phyloP scores from a whole-genome alignment of 169 alveolate species.

The Plasmodium gonderi region DNA sequence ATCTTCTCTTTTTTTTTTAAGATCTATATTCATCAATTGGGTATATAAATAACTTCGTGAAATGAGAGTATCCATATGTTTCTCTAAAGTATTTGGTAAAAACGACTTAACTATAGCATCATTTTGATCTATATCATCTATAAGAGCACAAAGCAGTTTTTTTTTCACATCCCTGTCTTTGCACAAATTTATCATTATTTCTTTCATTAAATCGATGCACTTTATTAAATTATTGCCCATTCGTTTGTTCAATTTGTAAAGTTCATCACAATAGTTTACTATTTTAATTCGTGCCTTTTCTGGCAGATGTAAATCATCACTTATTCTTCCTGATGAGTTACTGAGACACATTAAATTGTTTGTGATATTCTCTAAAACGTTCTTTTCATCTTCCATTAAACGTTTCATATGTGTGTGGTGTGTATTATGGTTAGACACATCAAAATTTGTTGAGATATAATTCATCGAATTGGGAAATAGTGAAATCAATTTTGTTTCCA shows the following conservation, averaged over 20 bases:
- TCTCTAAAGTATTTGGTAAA: not conserved
- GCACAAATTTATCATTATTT: not conserved
- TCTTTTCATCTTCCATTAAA: not conserved
- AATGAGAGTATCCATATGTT: not conserved
- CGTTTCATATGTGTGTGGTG: not conserved
- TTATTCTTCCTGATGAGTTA: not conserved
- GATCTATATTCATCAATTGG: constrained; percentile 30
- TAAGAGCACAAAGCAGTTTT: not conserved
- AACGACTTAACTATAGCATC: constrained; percentile 11
- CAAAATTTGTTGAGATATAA: not conserved
- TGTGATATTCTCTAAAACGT: not conserved
- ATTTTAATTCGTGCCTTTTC: constrained; percentile 4
- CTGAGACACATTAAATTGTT: not conserved
- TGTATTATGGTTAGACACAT: not conserved
- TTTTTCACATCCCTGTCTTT: constrained; percentile 15
- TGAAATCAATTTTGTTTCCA: not conserved
- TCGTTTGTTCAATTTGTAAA: constrained; percentile 34
- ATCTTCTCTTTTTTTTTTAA: constrained; percentile 51
- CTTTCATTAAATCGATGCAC: not conserved
- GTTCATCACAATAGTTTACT: constrained; percentile 9
- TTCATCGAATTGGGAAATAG: not conserved
- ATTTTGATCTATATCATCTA: not conserved
- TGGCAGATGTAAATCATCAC: not conserved
- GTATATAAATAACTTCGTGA: constrained; percentile 3
- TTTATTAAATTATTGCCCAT: not conserved